Percentiles rank a stretch among this genome's conserved stretches.
phyloP scores from a whole-genome alignment of 129 eudicot genomes.

The Flaveria robusta region DNA sequence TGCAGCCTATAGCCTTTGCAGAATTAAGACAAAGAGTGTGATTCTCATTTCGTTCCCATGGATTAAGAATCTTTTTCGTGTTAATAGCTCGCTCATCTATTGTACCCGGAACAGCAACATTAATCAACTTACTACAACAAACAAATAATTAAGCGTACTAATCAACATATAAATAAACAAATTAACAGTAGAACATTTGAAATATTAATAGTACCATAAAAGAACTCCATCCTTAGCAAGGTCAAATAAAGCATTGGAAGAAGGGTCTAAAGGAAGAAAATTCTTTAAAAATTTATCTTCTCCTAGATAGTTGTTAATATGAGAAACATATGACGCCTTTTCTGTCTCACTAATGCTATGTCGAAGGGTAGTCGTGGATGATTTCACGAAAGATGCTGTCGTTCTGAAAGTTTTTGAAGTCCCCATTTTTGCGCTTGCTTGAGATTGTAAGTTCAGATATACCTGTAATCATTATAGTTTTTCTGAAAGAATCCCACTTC shows the following conservation, averaged over 20 bases:
- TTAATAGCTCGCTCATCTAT: constrained; percentile 74
- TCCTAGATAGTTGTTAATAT: constrained; percentile 57
- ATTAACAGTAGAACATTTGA: background rate
- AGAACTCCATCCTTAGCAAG: constrained; percentile 62
- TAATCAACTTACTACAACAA: constrained; percentile 61
- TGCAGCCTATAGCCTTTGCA: constrained; percentile 65
- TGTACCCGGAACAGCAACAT: constrained; percentile 67
- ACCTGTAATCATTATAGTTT: constrained; percentile 32
- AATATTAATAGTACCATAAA: constrained; percentile 44
- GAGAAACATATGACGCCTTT: constrained; percentile 61
- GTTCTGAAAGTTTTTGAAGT: constrained; percentile 45
- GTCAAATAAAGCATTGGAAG: constrained; percentile 47
- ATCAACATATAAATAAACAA: constrained; percentile 6
- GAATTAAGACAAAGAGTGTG: constrained; percentile 66
- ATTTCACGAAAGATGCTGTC: constrained; percentile 56
- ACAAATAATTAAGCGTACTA: constrained; percentile 15
- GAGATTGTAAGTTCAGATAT: constrained; percentile 46
- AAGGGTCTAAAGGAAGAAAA: constrained; percentile 57
- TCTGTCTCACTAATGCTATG: constrained; percentile 59
- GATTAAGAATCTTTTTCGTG: constrained; percentile 55
- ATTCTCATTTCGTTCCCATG: constrained; percentile 67
- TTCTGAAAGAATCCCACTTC: background rate
- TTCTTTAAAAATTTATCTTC: constrained; percentile 57
- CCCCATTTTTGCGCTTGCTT: constrained; percentile 47
- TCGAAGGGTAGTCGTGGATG: constrained; percentile 53